phyloP scores from a whole-genome alignment of 176 grass and related monocot species.

The Cocos nucifera region DNA sequence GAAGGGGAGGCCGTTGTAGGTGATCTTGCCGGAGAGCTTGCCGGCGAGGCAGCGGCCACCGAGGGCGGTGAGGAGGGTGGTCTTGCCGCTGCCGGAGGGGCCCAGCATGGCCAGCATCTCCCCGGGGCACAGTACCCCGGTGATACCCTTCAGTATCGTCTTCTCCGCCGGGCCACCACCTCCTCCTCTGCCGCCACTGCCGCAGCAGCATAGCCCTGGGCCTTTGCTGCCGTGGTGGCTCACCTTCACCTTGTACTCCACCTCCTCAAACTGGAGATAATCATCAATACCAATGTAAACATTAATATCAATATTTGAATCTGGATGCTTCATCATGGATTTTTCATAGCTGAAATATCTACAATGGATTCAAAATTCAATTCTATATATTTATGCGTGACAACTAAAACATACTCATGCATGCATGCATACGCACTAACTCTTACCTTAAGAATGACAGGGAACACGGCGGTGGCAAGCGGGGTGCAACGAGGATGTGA shows the following conservation, averaged over 20 bases:
- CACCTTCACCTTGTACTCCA: conserved; percentile 75
- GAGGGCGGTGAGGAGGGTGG: conserved; percentile 81
- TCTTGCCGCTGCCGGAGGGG: conserved; percentile 95
- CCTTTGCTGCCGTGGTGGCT: conserved; percentile 23
- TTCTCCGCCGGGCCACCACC: conserved; percentile 31
- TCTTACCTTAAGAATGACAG: conserved; percentile 69
- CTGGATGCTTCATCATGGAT: too few species aligned
- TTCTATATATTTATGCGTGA: neutral
- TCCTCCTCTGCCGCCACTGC: too few species aligned
- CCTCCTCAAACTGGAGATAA: conserved; percentile 61
- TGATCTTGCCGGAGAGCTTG: conserved; percentile 69
- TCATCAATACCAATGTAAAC: too few species aligned
- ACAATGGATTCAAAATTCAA: neutral
- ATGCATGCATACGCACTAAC: conserved; percentile 18
- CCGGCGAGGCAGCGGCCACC: conserved; percentile 45
- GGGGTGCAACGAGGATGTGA: conserved; percentile 8
- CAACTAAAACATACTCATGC: neutral
- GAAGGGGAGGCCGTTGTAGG: conserved; percentile 74
- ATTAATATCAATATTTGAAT: too few species aligned
- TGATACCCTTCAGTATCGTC: conserved; percentile 82
- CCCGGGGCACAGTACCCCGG: conserved; percentile 68
- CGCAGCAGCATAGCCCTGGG: too few species aligned
- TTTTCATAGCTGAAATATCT: too few species aligned
- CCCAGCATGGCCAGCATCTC: conserved; percentile 99
- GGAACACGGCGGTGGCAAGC: conserved; percentile 33